Conservation (phyloP, 129 eudicot species). For the Sambucus nigra region DNA sequence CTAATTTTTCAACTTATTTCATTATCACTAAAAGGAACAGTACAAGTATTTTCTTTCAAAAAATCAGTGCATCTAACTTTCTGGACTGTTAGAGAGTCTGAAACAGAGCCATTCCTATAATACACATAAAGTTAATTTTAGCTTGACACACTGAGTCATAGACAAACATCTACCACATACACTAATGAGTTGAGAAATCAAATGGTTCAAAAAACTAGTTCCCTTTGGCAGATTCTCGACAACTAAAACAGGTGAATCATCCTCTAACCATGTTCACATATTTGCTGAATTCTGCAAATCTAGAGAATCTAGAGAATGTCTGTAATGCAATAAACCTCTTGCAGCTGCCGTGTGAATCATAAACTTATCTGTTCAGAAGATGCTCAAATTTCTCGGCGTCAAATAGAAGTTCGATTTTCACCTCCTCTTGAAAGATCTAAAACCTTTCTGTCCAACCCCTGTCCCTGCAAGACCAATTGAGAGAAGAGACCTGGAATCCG, state of each 20-base stretch:
- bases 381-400: neutral
- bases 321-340: no score
- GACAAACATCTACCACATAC: neutral
- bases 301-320: no score
- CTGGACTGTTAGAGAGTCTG: no score
- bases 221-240: neutral
- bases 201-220: neutral
- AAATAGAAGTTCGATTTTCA: constrained; percentile 17
- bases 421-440: constrained; percentile 59
- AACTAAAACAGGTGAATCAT: constrained; percentile 3
- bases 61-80: neutral
- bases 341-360: no score
- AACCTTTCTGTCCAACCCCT: constrained; percentile 82
- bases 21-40: neutral
- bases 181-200: neutral
- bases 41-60: neutral
- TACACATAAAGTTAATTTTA: neutral
- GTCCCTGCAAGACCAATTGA: constrained; percentile 75
- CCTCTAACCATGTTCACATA: neutral
- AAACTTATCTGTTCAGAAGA: no score
- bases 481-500: constrained; percentile 76
- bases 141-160: no score
- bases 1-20: neutral
- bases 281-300: no score
- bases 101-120: neutral